Evolutionary conservation across 2,329 filamentous ascomycete genomes (phyloP), one percentile per base, ranked within the genome.

Genomic region (Venturia aucupariae): DNA sequence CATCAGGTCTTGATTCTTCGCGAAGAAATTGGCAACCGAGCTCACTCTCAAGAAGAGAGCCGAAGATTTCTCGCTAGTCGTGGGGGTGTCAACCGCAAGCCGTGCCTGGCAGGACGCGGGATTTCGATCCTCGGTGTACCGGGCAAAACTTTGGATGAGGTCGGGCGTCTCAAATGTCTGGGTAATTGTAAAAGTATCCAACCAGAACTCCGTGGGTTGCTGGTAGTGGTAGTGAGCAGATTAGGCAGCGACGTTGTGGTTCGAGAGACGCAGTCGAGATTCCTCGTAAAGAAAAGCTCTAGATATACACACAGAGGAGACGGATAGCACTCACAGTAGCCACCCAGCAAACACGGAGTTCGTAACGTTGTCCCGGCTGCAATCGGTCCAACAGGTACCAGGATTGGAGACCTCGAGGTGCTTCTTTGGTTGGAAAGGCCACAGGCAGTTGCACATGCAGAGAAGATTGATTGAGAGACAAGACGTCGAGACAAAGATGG

Each of bases 331-430:
- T 76, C 82, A 96, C 93, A 66, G 88, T 94, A 48, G 94, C 94
- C 66, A 91, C 82, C 92, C 93, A 99, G 78, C 93, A 97, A 66
- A 97, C 82, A 64, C 94, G 86, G 60, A 96, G 83, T 79, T 99
- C 94, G 80, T 97, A 97, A 68, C 92, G 84, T 71, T 88, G 87
- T 13, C 85, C 84, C 42, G 85, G 82, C n/a, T 77, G 80, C 64
- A 99, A 80, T 41, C 81, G 78, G 65, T 89, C 83, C 6, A 99
- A 83, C 8, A 93, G 77, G 69, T 92, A 84, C 94, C 94, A 97
- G 35, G 89, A 87, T 62, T 86, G 80, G 13, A 80, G 76, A 8
- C 90, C 90, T 15, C 79, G 73, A 11, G 81, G 81, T 38, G 76
- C 72, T 2, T 77, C 72, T 8, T 77, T 69, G 7, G 77, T 81